phyloP scores from a whole-genome alignment of 2,329 filamentous ascomycete genomes.

The Pseudogymnoascus sp. region DNA sequence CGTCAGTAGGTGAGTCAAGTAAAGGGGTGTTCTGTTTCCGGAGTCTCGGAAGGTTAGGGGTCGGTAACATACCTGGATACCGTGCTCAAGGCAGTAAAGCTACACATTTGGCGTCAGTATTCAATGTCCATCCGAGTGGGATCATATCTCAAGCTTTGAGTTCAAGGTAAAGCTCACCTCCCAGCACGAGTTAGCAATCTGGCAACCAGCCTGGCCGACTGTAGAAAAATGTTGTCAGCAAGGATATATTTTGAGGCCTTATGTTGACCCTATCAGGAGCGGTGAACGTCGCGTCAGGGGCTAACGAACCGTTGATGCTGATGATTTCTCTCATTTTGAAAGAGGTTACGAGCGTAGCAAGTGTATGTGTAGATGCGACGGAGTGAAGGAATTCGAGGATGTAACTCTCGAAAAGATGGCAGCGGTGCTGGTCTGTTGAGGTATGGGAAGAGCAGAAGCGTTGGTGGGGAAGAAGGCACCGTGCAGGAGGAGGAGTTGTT shows the following conservation, averaged over 20 bases:
- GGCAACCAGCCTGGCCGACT: slow-evolving; percentile 99
- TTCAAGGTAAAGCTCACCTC: slow-evolving; percentile 62
- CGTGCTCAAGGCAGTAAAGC: slow-evolving; percentile 99
- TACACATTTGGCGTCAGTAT: slow-evolving; percentile 38
- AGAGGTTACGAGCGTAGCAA: slow-evolving; percentile 21
- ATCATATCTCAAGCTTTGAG: neutral
- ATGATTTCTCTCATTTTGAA: slow-evolving; percentile 97
- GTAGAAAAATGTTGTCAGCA: slow-evolving; percentile 30
- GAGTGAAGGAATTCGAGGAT: slow-evolving; percentile 17
- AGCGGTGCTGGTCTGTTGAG: slow-evolving; percentile 15
- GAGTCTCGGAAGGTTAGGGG: neutral
- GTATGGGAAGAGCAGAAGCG: slow-evolving; percentile 15
- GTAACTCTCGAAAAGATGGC: slow-evolving; percentile 12
- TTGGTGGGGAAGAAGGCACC: slow-evolving; percentile 20
- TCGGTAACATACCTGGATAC: slow-evolving; percentile 74
- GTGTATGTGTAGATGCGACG: slow-evolving; percentile 13
- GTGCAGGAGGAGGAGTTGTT: slow-evolving; percentile 8
- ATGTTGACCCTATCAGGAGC: slow-evolving; percentile 31
- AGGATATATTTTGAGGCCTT: slow-evolving; percentile 18
- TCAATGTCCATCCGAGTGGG: slow-evolving; percentile 2
- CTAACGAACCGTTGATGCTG: slow-evolving; percentile 84
- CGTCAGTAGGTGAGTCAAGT: slow-evolving; percentile 26
- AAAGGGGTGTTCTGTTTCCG: neutral
- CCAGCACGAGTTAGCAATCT: slow-evolving; percentile 99
- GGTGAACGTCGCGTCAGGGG: slow-evolving; percentile 29